These are phyloP conservation scores for Phytophthora meadii DNA, from an alignment of 352 stramenopile genomes.

Conservation along the genomic window DNA sequence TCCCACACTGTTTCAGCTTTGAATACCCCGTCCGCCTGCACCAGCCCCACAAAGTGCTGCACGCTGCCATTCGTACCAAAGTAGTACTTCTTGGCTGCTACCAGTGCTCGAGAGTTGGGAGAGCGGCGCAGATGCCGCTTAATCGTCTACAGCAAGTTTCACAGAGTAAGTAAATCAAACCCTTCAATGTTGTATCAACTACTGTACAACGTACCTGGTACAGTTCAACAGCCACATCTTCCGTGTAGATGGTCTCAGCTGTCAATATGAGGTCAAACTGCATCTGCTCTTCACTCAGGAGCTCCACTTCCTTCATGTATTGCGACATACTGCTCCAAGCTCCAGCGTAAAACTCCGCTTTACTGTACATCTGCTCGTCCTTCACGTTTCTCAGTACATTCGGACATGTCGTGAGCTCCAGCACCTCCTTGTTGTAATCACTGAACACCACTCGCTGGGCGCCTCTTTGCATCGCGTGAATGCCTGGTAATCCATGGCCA, in stretches of 20 bases:
- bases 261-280: constrained; percentile 84
- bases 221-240: constrained; percentile 70
- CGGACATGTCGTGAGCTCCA: constrained; percentile 84
- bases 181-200: not conserved
- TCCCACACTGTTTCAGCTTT: constrained; percentile 69
- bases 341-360: constrained; percentile 79
- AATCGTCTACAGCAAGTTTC: constrained; percentile 56
- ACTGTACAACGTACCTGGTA: constrained; percentile 55
- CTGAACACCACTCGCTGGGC: constrained; percentile 78
- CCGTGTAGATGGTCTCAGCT: constrained; percentile 88
- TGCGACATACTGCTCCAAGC: constrained; percentile 70
- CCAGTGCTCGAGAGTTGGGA: constrained; percentile 56
- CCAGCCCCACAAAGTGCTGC: constrained; percentile 81
- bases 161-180: constrained; percentile 5
- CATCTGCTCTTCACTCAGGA: constrained; percentile 36
- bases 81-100: constrained; percentile 90
- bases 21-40: constrained; percentile 58
- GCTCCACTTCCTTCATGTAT: constrained; percentile 55
- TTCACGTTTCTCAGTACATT: constrained; percentile 71
- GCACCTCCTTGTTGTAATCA: constrained; percentile 91
- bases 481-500: constrained; percentile 79
- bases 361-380: constrained; percentile 33
- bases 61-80: constrained; percentile 88
- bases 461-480: constrained; percentile 73
- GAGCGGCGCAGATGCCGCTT: constrained; percentile 67